Evolutionary conservation across 148 eudicot genomes (phyloP).

Genomic region (Camellia lanceoleosa): DNA sequence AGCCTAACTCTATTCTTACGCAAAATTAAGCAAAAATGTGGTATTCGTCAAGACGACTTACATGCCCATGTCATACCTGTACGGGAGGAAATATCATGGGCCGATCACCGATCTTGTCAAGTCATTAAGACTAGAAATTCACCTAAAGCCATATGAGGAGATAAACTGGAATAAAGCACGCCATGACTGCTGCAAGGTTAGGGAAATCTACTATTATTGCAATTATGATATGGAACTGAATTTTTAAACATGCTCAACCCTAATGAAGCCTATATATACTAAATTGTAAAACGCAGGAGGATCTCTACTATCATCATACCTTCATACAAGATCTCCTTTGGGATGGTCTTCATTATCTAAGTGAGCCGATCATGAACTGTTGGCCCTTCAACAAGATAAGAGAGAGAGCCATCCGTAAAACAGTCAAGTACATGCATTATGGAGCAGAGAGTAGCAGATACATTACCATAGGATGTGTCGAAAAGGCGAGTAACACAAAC

Average conservation of each 20-base stretch:
- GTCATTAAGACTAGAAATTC: slow-evolving; percentile 14
- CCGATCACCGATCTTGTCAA: slow-evolving; percentile 10
- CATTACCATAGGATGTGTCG: slow-evolving; percentile 6
- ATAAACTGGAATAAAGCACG: slow-evolving; percentile 21
- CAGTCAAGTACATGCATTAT: slow-evolving; percentile 11
- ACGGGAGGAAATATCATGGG: slow-evolving; percentile 12
- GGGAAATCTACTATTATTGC: background rate
- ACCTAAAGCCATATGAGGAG: slow-evolving; percentile 2
- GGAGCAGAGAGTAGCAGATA: slow-evolving; percentile 16
- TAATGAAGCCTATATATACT: background rate
- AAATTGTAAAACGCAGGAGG: slow-evolving; percentile 11
- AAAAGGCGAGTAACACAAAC: slow-evolving; percentile 1
- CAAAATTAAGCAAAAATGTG: slow-evolving; percentile 22
- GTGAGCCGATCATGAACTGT: slow-evolving; percentile 4
- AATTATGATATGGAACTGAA: too few relatives aligned
- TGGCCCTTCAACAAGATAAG: slow-evolving; percentile 20
- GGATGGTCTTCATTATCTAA: slow-evolving; percentile 8
- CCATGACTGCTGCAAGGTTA: slow-evolving; percentile 15
- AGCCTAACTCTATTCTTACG: background rate
- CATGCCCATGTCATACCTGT: slow-evolving; percentile 21
- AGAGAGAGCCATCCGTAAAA: slow-evolving; percentile 10
- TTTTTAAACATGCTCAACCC: background rate
- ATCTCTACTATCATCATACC: slow-evolving; percentile 5
- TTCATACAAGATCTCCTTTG: slow-evolving; percentile 20
- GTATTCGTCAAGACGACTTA: slow-evolving; percentile 17